Evolutionary conservation across 2,329 filamentous ascomycete genomes (phyloP).

Genomic region (Coniochaeta prunicola): DNA sequence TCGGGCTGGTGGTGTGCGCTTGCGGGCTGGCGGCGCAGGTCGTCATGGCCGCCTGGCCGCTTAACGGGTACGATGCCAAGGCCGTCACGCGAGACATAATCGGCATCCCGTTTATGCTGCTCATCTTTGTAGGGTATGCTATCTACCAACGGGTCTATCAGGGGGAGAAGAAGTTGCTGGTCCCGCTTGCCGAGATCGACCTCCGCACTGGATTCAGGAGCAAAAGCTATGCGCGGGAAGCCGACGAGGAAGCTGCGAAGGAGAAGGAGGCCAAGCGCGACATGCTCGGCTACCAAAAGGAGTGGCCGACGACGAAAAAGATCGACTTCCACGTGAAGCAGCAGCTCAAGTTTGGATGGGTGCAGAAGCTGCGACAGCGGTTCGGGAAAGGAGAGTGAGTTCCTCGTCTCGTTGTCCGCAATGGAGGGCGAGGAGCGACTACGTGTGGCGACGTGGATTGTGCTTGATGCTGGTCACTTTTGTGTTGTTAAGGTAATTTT

Average conservation of each 20-base stretch:
- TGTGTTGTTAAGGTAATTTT: background rate
- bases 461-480: background rate
- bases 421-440: background rate
- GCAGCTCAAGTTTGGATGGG: background rate
- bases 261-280: background rate
- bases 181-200: slow-evolving; percentile 18
- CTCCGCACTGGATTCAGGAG: slow-evolving; percentile 12
- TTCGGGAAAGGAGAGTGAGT: background rate
- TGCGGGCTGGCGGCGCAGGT: slow-evolving; percentile 23
- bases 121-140: slow-evolving; percentile 18
- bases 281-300: background rate
- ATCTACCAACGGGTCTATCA: slow-evolving; percentile 8
- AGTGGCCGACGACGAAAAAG: background rate
- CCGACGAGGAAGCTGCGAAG: slow-evolving; percentile 5
- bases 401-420: background rate
- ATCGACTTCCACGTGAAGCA: background rate
- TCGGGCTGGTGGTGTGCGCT: slow-evolving; percentile 17
- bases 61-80: slow-evolving; percentile 10
- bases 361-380: background rate
- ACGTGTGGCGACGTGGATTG: background rate
- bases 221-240: background rate
- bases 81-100: slow-evolving; percentile 18
- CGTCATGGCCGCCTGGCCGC: slow-evolving; percentile 15
- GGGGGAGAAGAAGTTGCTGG: slow-evolving; percentile 9
- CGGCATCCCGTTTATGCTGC: slow-evolving; percentile 17